phyloP scores from a whole-genome alignment of 2,329 filamentous ascomycete genomes.

The Cladophialophora psammophila region DNA sequence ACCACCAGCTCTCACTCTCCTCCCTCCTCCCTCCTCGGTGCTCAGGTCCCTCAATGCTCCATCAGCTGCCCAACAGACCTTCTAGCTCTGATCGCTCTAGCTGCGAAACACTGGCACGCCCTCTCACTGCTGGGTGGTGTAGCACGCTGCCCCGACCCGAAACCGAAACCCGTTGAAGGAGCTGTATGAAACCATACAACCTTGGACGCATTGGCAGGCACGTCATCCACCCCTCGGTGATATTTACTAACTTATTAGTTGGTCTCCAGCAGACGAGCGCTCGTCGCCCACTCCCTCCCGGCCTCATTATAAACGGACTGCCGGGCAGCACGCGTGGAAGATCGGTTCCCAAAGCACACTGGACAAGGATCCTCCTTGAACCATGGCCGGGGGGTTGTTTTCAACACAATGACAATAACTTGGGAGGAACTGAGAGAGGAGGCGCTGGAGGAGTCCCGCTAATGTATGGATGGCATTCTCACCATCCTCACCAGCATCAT shows the following conservation, averaged over 20 bases:
- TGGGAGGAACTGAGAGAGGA: not conserved
- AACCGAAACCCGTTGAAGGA: conserved; percentile 8
- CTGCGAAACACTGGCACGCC: not conserved
- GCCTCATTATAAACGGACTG: not conserved
- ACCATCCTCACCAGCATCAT: not conserved
- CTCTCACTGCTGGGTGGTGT: not conserved
- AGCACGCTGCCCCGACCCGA: not conserved
- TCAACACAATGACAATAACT: not conserved
- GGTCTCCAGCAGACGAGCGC: conserved; percentile 1
- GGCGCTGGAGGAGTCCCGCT: not conserved
- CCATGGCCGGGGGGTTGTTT: not conserved
- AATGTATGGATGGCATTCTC: not conserved
- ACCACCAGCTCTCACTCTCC: not conserved
- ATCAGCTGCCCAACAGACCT: not conserved
- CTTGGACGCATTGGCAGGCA: not conserved
- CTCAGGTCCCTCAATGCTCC: not conserved
- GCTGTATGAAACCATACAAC: not conserved
- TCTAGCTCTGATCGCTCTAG: not conserved
- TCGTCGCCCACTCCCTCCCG: not conserved
- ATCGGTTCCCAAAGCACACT: conserved; percentile 1
- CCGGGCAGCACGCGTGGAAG: not conserved
- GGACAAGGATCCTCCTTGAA: not conserved
- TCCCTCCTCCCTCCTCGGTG: not conserved
- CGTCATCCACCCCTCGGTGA: not conserved
- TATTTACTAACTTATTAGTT: not conserved